A percentile compares a stretch with the other conserved stretches of the same genome.
These are phyloP conservation scores for Sodiomyces alkalinus DNA, from an alignment of 2,329 filamentous ascomycete species.

Conservation along the genomic window DNA sequence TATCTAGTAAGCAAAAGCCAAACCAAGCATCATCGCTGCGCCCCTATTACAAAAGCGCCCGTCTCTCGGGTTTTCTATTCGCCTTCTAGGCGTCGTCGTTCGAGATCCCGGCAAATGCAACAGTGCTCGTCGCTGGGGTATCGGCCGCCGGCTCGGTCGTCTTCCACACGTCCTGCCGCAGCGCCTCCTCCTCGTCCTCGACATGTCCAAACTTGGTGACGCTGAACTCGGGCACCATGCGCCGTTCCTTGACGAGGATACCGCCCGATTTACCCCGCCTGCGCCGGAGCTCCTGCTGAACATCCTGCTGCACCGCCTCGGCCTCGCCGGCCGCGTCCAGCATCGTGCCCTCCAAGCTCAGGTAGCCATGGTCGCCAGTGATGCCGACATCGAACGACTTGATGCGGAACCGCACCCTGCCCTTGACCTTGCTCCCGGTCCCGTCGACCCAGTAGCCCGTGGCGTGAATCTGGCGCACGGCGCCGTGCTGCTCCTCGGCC, in stretches of 20 bases:
- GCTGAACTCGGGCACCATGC: slow-evolving; percentile 34
- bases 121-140: slow-evolving; percentile 1
- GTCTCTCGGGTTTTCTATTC: too few species aligned
- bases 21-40: too few species aligned
- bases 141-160: slow-evolving; percentile 6
- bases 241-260: slow-evolving; percentile 13
- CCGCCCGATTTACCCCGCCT: slow-evolving; percentile 10
- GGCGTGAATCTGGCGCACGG: slow-evolving; percentile 34
- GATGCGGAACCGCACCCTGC: slow-evolving; percentile 62
- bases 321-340: slow-evolving; percentile 52
- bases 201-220: slow-evolving; percentile 39
- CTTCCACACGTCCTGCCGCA: slow-evolving; percentile 8
- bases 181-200: slow-evolving; percentile 25
- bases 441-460: slow-evolving; percentile 65
- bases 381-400: slow-evolving; percentile 71
- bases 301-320: slow-evolving; percentile 29
- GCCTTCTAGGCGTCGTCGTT: slow-evolving; percentile 1
- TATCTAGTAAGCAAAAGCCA: too few species aligned
- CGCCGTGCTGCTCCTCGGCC: slow-evolving; percentile 33
- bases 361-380: slow-evolving; percentile 60
- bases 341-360: slow-evolving; percentile 84
- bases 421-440: slow-evolving; percentile 52
- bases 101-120: slow-evolving; percentile 1
- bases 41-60: too few species aligned
- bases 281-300: slow-evolving; percentile 30